These are phyloP conservation scores for Spathaspora boniae DNA, from an alignment of 805 yeast genomes.

Conservation along the genomic window DNA sequence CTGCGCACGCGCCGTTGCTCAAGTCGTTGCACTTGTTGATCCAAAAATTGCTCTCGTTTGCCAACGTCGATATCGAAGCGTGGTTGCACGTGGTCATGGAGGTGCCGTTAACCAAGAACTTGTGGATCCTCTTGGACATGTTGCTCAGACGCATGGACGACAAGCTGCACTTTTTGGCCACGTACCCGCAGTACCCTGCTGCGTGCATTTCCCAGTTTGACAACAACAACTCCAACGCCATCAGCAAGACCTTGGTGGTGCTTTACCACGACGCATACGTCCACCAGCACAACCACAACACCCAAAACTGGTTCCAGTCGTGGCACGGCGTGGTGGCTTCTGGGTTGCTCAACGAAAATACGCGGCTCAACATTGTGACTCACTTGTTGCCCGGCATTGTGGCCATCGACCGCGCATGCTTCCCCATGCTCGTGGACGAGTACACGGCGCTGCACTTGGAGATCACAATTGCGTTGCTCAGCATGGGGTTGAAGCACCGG, in stretches of 20 bases:
- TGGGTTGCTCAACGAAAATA: slow-evolving; percentile 27
- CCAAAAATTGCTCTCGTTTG: slow-evolving; percentile 41
- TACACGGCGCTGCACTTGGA: slow-evolving; percentile 26
- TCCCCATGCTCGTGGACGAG: slow-evolving; percentile 22
- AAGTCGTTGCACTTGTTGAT: slow-evolving; percentile 66
- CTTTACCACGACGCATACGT: slow-evolving; percentile 24
- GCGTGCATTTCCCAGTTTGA: slow-evolving; percentile 51
- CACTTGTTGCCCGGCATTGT: slow-evolving; percentile 66
- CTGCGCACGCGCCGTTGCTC: slow-evolving; percentile 65
- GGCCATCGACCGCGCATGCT: slow-evolving; percentile 40
- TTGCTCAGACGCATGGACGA: slow-evolving; percentile 49
- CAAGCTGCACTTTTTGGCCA: slow-evolving; percentile 33
- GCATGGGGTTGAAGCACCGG: slow-evolving; percentile 59
- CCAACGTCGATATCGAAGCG: slow-evolving; percentile 18
- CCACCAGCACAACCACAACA: slow-evolving; percentile 12
- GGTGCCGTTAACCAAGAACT: slow-evolving; percentile 50
- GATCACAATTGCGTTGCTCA: slow-evolving; percentile 51
- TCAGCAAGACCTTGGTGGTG: slow-evolving; percentile 44
- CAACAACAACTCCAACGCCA: slow-evolving; percentile 62
- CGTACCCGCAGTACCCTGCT: slow-evolving; percentile 44
- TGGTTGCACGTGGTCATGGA: slow-evolving; percentile 48
- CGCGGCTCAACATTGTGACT: slow-evolving; percentile 48
- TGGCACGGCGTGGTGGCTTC: slow-evolving; percentile 47
- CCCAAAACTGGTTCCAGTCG: slow-evolving; percentile 43
- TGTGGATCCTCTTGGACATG: slow-evolving; percentile 57